phyloP scores from a whole-genome alignment of 1,284 basidiomycete genomes.

The Kalmanozyma brasiliensis region DNA sequence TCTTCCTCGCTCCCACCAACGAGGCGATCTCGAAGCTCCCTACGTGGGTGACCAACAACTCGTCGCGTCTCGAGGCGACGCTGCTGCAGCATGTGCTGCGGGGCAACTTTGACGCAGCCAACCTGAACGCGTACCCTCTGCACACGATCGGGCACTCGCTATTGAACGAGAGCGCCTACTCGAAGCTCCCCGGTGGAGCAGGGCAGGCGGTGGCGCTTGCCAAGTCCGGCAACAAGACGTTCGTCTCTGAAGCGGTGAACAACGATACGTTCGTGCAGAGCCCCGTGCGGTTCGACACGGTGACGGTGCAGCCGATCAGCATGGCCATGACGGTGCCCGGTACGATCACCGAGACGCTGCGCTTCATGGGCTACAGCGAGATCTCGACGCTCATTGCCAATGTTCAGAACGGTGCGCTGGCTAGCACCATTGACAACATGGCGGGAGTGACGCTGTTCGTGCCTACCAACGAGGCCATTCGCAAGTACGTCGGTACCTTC shows the following conservation, averaged over 20 bases:
- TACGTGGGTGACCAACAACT: constrained; percentile 44
- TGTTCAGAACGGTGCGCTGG: constrained; percentile 34
- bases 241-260: constrained; percentile 53
- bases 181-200: constrained; percentile 51
- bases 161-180: constrained; percentile 26
- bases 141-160: constrained; percentile 56
- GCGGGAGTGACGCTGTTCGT: constrained; percentile 54
- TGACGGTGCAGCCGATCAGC: constrained; percentile 52
- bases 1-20: constrained; percentile 49
- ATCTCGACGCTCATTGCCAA: constrained; percentile 29
- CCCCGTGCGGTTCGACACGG: constrained; percentile 20
- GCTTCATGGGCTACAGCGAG: constrained; percentile 28
- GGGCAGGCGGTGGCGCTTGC: constrained; percentile 54
- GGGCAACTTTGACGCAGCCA: constrained; percentile 31
- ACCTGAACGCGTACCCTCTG: constrained; percentile 36
- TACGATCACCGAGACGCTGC: constrained; percentile 36
- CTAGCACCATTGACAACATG: constrained; percentile 39
- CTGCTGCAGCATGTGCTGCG: constrained; percentile 52
- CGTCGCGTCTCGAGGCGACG: constrained; percentile 46
- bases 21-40: constrained; percentile 44
- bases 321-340: constrained; percentile 56
- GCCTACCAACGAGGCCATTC: constrained; percentile 47
- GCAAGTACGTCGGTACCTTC: constrained; percentile 26
- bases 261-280: constrained; percentile 29
- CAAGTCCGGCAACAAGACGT: constrained; percentile 10